Percentiles rank a stretch among this genome's conserved stretches.
These are phyloP conservation scores for Sapria himalayana DNA, from an alignment of 345 rosid species.

Conservation along the genomic window DNA sequence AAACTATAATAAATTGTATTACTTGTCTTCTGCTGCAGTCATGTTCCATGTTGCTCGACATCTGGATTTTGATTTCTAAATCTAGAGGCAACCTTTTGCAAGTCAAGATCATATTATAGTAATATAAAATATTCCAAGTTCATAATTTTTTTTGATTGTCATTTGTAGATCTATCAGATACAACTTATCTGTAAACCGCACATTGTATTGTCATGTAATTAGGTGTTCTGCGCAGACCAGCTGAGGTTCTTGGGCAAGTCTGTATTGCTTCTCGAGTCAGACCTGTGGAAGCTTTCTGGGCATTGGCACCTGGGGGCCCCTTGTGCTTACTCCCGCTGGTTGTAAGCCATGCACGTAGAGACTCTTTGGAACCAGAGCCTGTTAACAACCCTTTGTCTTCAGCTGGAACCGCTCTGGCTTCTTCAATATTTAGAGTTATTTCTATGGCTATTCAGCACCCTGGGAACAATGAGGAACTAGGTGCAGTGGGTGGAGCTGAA, in stretches of 20 bases:
- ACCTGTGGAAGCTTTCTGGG: slow-evolving; percentile 89
- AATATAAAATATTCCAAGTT: too few relatives aligned
- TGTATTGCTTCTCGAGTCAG: slow-evolving; percentile 78
- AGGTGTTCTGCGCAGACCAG: slow-evolving; percentile 79
- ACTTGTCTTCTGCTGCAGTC: too few relatives aligned
- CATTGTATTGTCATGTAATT: too few relatives aligned
- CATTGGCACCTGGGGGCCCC: slow-evolving; percentile 91
- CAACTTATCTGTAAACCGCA: too few relatives aligned
- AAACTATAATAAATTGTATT: too few relatives aligned
- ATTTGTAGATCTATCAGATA: too few relatives aligned
- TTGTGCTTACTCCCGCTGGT: slow-evolving; percentile 81
- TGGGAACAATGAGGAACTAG: slow-evolving; percentile 76
- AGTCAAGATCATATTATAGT: too few relatives aligned
- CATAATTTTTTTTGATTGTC: too few relatives aligned
- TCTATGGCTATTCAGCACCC: slow-evolving; percentile 71
- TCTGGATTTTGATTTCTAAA: too few relatives aligned
- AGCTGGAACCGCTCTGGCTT: slow-evolving; percentile 63
- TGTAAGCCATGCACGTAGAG: slow-evolving; percentile 48
- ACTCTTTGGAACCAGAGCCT: slow-evolving; percentile 52
- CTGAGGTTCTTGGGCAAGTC: slow-evolving; percentile 98
- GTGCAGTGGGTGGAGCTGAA: slow-evolving; percentile 65
- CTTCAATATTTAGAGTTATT: slow-evolving; percentile 71
- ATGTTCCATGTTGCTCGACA: too few relatives aligned
- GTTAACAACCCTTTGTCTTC: slow-evolving; percentile 36
- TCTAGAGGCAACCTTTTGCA: too few relatives aligned